Evolutionary conservation across 2,329 filamentous ascomycete genomes (phyloP).

Genomic region (Plenodomus lindquistii): DNA sequence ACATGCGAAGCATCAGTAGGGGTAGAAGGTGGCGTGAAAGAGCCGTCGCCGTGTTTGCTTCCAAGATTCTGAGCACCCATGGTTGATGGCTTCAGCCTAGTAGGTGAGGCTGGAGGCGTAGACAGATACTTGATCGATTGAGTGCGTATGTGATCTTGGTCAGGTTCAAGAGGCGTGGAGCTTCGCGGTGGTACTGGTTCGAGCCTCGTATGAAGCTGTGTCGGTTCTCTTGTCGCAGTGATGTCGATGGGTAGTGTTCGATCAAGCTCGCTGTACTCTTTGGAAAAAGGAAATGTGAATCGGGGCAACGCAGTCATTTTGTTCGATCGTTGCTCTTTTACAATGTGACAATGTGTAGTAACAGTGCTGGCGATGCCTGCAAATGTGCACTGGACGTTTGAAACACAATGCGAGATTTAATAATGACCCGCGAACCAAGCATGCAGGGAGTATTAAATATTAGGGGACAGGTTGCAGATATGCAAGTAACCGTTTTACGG

Average conservation of each 20-base stretch:
- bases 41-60: slow-evolving; percentile 21
- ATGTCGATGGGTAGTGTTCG: slow-evolving; percentile 1
- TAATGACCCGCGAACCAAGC: slow-evolving; percentile 12
- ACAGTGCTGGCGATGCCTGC: slow-evolving; percentile 9
- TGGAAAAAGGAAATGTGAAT: slow-evolving; percentile 8
- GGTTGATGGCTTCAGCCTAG: slow-evolving; percentile 15
- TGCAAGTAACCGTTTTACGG: slow-evolving; percentile 1
- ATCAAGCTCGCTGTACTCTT: background rate
- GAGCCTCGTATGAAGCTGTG: slow-evolving; percentile 18
- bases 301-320: slow-evolving; percentile 17
- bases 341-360: slow-evolving; percentile 10
- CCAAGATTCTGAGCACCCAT: slow-evolving; percentile 16
- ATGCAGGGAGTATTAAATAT: slow-evolving; percentile 14
- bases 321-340: background rate
- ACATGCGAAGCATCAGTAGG: slow-evolving; percentile 28
- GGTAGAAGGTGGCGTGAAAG: slow-evolving; percentile 35
- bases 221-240: slow-evolving; percentile 10
- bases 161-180: slow-evolving; percentile 11
- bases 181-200: slow-evolving; percentile 5
- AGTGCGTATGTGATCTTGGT: slow-evolving; percentile 4
- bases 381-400: slow-evolving; percentile 12
- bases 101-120: slow-evolving; percentile 35
- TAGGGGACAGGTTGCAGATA: slow-evolving; percentile 2
- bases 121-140: slow-evolving; percentile 12
- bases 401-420: slow-evolving; percentile 19